Evolutionary conservation across 805 yeast species (phyloP).

Genomic region (Kazachstania viticola): DNA sequence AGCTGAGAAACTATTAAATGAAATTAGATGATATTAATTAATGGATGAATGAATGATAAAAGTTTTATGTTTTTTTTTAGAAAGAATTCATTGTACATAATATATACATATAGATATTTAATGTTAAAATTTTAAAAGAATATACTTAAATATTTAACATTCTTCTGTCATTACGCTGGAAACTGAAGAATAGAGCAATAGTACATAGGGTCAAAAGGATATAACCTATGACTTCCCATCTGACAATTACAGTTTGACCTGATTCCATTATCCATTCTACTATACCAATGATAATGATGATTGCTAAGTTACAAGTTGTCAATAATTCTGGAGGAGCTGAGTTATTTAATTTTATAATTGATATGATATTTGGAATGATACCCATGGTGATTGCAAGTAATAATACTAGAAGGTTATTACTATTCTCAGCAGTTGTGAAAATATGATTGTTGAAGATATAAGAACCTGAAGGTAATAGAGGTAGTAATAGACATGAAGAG

Average conservation of each 20-base stretch:
- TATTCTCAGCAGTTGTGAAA: constrained; percentile 1
- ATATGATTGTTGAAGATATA: neutral
- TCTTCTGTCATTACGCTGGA: neutral
- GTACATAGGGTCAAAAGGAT: constrained; percentile 17
- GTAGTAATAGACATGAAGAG: constrained; percentile 13
- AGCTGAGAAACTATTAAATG: constrained; percentile 61
- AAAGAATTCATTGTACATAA: no score
- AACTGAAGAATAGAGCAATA: constrained; percentile 9
- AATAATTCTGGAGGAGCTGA: constrained; percentile 18
- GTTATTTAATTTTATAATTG: constrained; percentile 17
- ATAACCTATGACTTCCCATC: constrained; percentile 26
- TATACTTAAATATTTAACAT: no score
- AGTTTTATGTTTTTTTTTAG: no score
- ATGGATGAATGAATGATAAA: no score
- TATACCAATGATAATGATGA: constrained; percentile 20
- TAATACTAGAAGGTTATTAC: constrained; percentile 5
- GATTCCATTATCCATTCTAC: constrained; percentile 23
- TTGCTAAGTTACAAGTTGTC: constrained; percentile 20
- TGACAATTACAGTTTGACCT: constrained; percentile 18
- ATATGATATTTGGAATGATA: constrained; percentile 15
- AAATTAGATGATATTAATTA: constrained; percentile 28
- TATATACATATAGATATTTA: neutral
- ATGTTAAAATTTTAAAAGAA: no score
- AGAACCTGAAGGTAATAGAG: constrained; percentile 11
- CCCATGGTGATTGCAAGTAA: constrained; percentile 15